Conservation (phyloP, 192 early-diverging fungal species). For the Mortierella hygrophila region DNA sequence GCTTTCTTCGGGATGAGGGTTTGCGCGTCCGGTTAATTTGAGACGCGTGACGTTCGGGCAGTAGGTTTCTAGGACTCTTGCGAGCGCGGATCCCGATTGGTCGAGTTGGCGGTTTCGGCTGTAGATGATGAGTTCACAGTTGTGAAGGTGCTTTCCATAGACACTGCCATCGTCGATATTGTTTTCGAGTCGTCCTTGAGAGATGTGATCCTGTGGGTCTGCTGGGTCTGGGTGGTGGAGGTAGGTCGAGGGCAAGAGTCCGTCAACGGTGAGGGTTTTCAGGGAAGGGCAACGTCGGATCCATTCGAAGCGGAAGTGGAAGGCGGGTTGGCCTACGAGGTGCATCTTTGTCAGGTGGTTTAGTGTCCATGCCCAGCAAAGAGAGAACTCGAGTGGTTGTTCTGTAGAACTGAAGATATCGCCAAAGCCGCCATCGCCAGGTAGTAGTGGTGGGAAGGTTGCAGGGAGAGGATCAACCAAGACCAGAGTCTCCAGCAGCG, state of each 20-base stretch:
- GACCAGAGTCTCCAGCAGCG: constrained; percentile 8
- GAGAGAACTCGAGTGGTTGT: not conserved
- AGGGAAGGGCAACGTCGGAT: constrained; percentile 14
- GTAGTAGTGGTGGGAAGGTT: not conserved
- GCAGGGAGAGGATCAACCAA: not conserved
- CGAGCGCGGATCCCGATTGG: not conserved
- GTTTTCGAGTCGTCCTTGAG: not conserved
- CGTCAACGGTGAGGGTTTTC: not conserved
- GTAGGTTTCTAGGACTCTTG: constrained; percentile 15
- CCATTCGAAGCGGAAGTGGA: constrained; percentile 23
- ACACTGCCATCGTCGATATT: not conserved
- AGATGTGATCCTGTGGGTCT: not conserved
- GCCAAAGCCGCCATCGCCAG: not conserved
- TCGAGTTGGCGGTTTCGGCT: not conserved
- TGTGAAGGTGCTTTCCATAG: not conserved
- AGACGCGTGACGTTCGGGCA: constrained; percentile 6
- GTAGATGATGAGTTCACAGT: constrained; percentile 17
- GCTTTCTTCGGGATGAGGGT: not conserved
- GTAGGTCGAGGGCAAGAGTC: not conserved
- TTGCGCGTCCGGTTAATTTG: not conserved
- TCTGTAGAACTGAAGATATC: not conserved
- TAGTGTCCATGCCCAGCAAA: constrained; percentile 27
- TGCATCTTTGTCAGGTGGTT: constrained; percentile 4
- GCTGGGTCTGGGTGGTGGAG: not conserved
- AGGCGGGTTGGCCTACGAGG: constrained; percentile 9